These are phyloP conservation scores for Lasiosphaeris hirsuta DNA, from an alignment of 495 filamentous ascomycete genomes.

Conservation along the genomic window DNA sequence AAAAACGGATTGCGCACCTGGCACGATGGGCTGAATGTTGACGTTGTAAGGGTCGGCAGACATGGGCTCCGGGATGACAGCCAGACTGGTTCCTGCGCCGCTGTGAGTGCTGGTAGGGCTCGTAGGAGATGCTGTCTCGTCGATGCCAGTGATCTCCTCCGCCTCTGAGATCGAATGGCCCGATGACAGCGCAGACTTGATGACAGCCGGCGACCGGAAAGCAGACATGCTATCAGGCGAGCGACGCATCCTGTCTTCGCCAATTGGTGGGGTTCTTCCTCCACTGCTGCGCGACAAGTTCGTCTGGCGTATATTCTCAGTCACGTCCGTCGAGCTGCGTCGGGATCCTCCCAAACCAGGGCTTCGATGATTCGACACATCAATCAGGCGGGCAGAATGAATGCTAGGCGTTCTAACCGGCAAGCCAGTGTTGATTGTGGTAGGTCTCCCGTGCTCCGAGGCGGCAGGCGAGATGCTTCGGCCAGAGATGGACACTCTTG, in stretches of 20 bases:
- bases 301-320: conserved; percentile 33
- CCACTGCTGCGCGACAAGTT: conserved; percentile 36
- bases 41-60: conserved; percentile 2
- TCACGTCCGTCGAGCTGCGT: conserved; percentile 38
- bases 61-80: conserved; percentile 14
- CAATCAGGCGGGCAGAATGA: conserved; percentile 52
- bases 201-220: conserved; percentile 12
- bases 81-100: conserved; percentile 4
- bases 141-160: conserved; percentile 22
- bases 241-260: conserved; percentile 31
- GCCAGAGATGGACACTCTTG: conserved; percentile 52
- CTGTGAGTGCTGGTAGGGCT: conserved; percentile 9
- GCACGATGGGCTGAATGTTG: background rate
- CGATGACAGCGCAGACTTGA: conserved; percentile 23
- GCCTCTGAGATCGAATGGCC: conserved; percentile 36
- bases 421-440: conserved; percentile 36
- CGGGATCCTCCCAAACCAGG: conserved; percentile 37
- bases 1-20: conserved; percentile 5
- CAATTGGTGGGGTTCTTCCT: conserved; percentile 38
- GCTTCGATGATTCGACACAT: conserved; percentile 48
- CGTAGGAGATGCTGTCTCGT: conserved; percentile 14
- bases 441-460: conserved; percentile 38
- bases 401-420: conserved; percentile 48
- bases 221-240: conserved; percentile 18
- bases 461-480: conserved; percentile 38